Percentiles rank a stretch among this genome's conserved stretches.
Conservation (phyloP, 1,284 basidiomycete species). For the Lentinula novae-zelandiae region DNA sequence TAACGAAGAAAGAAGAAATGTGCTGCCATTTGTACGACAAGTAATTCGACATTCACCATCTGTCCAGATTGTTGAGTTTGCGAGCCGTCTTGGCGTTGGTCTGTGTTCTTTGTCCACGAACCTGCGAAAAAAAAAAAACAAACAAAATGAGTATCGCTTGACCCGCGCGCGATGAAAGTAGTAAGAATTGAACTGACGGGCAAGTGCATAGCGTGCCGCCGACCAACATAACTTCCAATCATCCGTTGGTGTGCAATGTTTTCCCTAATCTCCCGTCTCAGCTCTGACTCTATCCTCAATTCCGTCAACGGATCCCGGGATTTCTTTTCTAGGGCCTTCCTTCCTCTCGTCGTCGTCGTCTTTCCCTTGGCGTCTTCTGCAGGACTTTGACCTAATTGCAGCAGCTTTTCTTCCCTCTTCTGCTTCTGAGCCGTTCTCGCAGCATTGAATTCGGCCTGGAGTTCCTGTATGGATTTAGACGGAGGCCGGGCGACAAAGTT, state of each 20-base stretch:
- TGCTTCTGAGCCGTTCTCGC: conserved; percentile 18
- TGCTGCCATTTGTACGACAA: not conserved
- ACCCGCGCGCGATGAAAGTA: not conserved
- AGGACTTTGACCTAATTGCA: not conserved
- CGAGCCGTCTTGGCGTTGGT: conserved; percentile 83
- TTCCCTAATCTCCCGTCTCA: conserved; percentile 74
- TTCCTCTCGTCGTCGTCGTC: not conserved
- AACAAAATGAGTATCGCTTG: not conserved
- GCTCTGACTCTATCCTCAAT: conserved; percentile 80
- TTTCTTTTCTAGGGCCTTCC: conserved; percentile 14
- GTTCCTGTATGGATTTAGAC: conserved; percentile 39
- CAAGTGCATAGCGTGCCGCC: conserved; percentile 83
- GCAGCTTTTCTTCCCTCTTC: conserved; percentile 20
- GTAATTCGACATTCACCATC: not conserved
- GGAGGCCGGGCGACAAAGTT: conserved; percentile 45
- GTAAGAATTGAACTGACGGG: conserved; percentile 56
- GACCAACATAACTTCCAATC: conserved; percentile 86
- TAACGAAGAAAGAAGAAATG: not conserved
- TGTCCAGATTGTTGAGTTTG: conserved; percentile 59
- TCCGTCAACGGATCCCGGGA: conserved; percentile 58
- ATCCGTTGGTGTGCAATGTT: conserved; percentile 88
- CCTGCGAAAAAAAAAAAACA: conserved; percentile 48
- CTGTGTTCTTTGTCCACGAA: conserved; percentile 87
- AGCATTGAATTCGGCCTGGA: conserved; percentile 33
- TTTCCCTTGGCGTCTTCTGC: conserved; percentile 11